Evolutionary conservation across 441 rosid genomes (phyloP).

Genomic region (Dalechampia spathulata): DNA sequence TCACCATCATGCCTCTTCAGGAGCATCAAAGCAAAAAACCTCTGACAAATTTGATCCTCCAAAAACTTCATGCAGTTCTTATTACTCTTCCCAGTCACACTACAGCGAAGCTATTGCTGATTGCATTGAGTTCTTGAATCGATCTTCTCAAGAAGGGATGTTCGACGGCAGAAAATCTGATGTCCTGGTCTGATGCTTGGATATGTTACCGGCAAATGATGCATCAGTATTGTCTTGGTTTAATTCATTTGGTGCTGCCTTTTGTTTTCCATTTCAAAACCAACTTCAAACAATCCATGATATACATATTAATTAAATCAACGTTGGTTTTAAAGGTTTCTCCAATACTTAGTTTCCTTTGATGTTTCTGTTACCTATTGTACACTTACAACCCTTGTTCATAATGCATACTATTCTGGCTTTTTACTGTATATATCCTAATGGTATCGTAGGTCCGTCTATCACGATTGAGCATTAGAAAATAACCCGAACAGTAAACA

Average conservation of each 20-base stretch:
- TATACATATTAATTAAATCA: neutral
- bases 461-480: no score
- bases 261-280: neutral
- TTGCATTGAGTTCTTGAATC: constrained; percentile 90
- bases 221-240: neutral
- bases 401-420: neutral
- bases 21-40: constrained; percentile 12
- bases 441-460: no score
- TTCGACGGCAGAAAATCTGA: constrained; percentile 39
- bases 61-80: constrained; percentile 83
- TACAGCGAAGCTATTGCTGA: constrained; percentile 82
- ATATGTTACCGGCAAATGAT: neutral
- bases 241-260: neutral
- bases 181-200: neutral
- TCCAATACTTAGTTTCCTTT: neutral
- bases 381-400: neutral
- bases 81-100: constrained; percentile 76
- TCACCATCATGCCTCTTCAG: constrained; percentile 7
- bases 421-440: no score
- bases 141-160: constrained; percentile 58
- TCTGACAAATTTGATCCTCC: constrained; percentile 69
- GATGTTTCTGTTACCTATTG: neutral
- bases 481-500: no score
- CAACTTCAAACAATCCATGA: neutral
- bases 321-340: neutral